Evolutionary conservation across 1,139 yeast genomes (phyloP), one percentile per base, ranked within the genome.

Genomic region (Citeromyces hawaiiensis): DNA sequence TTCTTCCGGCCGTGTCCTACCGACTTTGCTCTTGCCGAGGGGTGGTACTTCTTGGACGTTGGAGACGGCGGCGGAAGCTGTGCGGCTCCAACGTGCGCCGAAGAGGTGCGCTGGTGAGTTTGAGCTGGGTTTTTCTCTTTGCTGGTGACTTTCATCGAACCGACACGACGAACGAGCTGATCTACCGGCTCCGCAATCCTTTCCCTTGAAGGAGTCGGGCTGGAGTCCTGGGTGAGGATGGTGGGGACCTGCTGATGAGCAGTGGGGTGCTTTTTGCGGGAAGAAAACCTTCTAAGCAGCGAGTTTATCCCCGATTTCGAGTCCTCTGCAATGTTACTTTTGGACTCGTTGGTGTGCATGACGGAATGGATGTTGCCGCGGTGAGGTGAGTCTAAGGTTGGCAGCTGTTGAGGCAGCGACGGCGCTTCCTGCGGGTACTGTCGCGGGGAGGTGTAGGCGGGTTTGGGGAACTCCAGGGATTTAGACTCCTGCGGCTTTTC

Each of bases 21-120:
- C 14, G 94, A 82, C 54, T 83, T 85, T 3, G 95, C 94, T 50
- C 95, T 72, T 0, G 94, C 95, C 14, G 87, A 77, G 25, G 94
- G 94, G 57, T 85, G 95, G 50, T 70, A 63, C 44, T 63, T 67
- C 37, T 60, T 57, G 4, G 19, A 23, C 39, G 37, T 38, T 34
- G 11, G 29, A 32, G 17, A 35, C 18, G 19, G 31, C 16, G 34
- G 17, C 8, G n/a, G 23, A 14, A 11, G 23, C 11, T 27, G 40
- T 10, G 29, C 38, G 11, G 27, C 27, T 23, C 27, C 27, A 7
- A 23, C 27, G 36, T 21, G n/a, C 10, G 30, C 19, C 16, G 31
- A 13, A 15, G 23, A 18, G 4, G 36, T n/a, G 14, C 25, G 25
- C 3, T 34, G 36, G 18, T 21, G 36, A 25, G 34, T 27, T 16